These are phyloP conservation scores for Tolypocladium ophioglossoides DNA, from an alignment of 2,329 filamentous ascomycete species.

Conservation along the genomic window DNA sequence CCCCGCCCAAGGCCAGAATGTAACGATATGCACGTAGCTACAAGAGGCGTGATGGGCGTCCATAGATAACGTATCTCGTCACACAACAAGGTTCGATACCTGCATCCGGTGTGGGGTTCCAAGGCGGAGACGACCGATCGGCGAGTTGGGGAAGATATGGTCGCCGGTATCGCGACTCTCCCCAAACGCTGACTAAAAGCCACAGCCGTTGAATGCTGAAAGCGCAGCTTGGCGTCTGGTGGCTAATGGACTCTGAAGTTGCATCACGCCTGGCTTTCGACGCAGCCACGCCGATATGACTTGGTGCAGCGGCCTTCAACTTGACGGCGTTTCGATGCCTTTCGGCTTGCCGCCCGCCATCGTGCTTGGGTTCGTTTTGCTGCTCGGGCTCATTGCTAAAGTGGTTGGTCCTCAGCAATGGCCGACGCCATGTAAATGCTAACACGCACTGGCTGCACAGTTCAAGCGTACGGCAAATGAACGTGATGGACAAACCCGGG, in stretches of 20 bases:
- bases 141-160: neutral
- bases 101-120: neutral
- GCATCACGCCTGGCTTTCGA: too few relatives aligned
- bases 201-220: neutral
- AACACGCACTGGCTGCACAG: neutral
- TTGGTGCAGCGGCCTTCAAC: neutral
- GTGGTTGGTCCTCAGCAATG: neutral
- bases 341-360: neutral
- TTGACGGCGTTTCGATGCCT: neutral
- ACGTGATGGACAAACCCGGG: neutral
- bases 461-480: neutral
- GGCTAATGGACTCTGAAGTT: neutral
- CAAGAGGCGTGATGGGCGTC: neutral
- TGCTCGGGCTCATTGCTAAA: neutral
- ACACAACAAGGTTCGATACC: neutral
- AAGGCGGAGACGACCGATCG: neutral
- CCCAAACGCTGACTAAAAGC: neutral
- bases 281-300: neutral
- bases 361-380: neutral
- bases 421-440: neutral
- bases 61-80: neutral
- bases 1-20: too few relatives aligned
- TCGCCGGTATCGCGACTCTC: neutral
- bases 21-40: neutral
- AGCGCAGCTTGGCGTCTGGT: neutral